Percentiles rank a stretch among this genome's conserved stretches.
Conservation (phyloP, 1,284 basidiomycete species). For the Phylloporus sp. region DNA sequence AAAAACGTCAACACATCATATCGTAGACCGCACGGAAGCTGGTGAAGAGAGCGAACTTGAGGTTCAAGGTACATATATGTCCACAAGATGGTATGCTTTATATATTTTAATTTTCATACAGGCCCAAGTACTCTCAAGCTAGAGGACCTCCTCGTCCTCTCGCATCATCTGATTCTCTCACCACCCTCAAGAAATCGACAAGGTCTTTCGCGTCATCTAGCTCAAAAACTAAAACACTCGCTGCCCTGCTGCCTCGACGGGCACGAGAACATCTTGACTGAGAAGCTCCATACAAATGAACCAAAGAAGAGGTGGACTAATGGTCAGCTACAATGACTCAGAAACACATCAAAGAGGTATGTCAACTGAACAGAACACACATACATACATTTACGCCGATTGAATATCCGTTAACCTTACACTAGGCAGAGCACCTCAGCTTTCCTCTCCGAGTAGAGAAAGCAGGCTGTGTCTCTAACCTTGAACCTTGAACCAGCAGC, state of each 20-base stretch:
- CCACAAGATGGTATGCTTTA: conserved; percentile 3
- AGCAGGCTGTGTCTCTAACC: conserved; percentile 66
- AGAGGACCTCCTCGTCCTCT: conserved; percentile 77
- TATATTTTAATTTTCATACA: conserved; percentile 27
- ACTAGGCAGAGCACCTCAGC: conserved; percentile 85
- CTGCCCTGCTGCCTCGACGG: conserved; percentile 87
- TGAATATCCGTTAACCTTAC: too few species aligned
- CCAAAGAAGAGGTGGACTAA: conserved; percentile 91
- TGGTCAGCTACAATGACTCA: conserved; percentile 95
- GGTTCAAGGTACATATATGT: conserved; percentile 47
- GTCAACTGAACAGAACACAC: conserved; percentile 4
- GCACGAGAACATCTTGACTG: conserved; percentile 91
- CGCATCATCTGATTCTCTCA: conserved; percentile 57
- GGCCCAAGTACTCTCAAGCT: conserved; percentile 60
- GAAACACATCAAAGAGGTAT: conserved; percentile 81
- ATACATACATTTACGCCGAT: background rate
- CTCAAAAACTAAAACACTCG: conserved; percentile 57
- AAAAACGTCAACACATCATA: conserved; percentile 67
- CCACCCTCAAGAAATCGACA: conserved; percentile 70
- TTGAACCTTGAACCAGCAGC: conserved; percentile 80
- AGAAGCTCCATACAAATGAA: conserved; percentile 93
- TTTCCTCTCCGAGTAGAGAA: conserved; percentile 85
- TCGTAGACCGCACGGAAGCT: conserved; percentile 75
- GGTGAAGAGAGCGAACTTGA: conserved; percentile 79
- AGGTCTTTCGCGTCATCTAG: conserved; percentile 53